These are phyloP conservation scores for Rhizophora apiculata DNA, from an alignment of 345 rosid species.

Conservation along the genomic window DNA sequence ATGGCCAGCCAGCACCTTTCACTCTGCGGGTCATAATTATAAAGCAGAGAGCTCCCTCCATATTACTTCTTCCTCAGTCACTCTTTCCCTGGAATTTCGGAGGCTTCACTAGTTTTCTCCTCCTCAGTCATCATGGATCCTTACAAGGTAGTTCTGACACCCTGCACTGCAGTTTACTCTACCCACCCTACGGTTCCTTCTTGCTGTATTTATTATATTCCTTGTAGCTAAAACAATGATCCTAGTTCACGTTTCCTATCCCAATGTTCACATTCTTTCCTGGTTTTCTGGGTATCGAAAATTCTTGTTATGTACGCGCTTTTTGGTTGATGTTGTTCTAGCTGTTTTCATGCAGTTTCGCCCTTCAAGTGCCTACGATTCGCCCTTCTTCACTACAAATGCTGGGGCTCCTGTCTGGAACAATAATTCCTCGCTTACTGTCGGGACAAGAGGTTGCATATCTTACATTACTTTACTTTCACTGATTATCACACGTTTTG, in stretches of 20 bases:
- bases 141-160: background rate
- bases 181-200: background rate
- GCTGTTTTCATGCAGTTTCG: constrained; percentile 9
- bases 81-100: background rate
- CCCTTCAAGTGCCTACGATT: constrained; percentile 17
- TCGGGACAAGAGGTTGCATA: constrained; percentile 16
- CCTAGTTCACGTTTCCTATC: background rate
- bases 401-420: constrained; percentile 23
- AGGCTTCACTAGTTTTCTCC: background rate
- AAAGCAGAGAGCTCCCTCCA: background rate
- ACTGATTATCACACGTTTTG: background rate
- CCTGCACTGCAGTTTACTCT: no score
- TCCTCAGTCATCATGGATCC: background rate
- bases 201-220: background rate
- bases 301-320: no score
- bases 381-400: constrained; percentile 19
- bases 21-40: no score
- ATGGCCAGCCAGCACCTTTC: no score
- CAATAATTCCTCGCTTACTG: constrained; percentile 20
- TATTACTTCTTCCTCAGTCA: background rate
- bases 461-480: background rate
- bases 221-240: background rate
- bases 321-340: background rate
- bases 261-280: background rate
- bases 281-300: no score